A percentile compares a stretch with the other conserved stretches of the same genome.
phyloP scores from a whole-genome alignment of 192 early-diverging fungal species.

The Backusella sp. region DNA sequence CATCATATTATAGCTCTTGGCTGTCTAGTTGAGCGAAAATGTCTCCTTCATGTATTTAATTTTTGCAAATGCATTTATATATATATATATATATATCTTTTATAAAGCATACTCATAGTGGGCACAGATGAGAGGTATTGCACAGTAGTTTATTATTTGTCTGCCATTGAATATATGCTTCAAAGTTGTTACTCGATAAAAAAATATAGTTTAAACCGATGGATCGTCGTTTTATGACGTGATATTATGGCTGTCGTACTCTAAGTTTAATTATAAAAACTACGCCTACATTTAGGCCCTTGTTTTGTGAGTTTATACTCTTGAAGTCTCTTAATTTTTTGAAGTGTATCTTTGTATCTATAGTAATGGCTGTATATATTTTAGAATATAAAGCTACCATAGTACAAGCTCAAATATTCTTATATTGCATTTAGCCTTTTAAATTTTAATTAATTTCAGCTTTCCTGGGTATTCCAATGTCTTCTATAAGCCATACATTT shows the following conservation, averaged over 20 bases:
- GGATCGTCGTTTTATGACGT: not conserved
- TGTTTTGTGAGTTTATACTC: not conserved
- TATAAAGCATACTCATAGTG: not conserved
- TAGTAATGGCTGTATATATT: not conserved
- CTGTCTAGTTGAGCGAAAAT: not conserved
- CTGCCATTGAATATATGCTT: not conserved
- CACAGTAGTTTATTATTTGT: not conserved
- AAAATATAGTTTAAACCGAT: not conserved
- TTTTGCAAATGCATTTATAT: not conserved
- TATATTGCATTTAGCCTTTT: not conserved
- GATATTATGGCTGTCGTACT: not conserved
- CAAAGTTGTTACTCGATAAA: not conserved
- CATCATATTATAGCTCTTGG: too few species aligned
- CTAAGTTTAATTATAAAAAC: not conserved
- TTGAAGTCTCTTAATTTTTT: not conserved
- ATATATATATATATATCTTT: not conserved
- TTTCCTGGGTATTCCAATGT: not conserved
- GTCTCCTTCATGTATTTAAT: not conserved
- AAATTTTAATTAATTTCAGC: not conserved
- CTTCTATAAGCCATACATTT: not conserved
- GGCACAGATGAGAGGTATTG: not conserved
- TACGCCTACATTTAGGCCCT: not conserved
- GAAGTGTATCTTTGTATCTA: not conserved
- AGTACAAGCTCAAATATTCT: not conserved
- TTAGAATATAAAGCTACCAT: not conserved